Percentiles rank a stretch among this genome's conserved stretches.
Conservation (phyloP, 352 stramenopile species). For the Globisporangium emineosum region DNA sequence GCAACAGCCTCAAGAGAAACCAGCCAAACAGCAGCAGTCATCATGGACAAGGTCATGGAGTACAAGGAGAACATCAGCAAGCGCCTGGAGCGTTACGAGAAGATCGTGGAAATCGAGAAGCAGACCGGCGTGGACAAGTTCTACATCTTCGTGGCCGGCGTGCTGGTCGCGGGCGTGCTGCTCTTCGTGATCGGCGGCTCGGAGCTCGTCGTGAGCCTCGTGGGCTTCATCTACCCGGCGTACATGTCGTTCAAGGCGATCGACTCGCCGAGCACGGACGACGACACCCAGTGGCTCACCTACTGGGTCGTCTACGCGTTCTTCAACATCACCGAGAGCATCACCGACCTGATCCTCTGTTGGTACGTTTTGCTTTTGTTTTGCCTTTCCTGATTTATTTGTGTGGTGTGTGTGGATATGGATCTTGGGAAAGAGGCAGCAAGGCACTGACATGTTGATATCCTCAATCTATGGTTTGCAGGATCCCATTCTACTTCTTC, state of each 20-base stretch:
- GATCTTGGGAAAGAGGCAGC: background rate
- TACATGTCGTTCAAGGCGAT: slow-evolving; percentile 90
- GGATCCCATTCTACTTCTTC: slow-evolving; percentile 87
- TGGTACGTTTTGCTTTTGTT: slow-evolving; percentile 36
- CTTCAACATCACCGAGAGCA: slow-evolving; percentile 94
- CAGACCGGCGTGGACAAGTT: slow-evolving; percentile 87
- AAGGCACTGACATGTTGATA: background rate
- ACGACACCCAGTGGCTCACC: slow-evolving; percentile 89
- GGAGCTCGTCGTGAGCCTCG: slow-evolving; percentile 74
- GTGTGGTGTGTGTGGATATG: background rate
- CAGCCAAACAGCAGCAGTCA: slow-evolving; percentile 13
- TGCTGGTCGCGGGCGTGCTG: slow-evolving; percentile 51
- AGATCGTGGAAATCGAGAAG: slow-evolving; percentile 83
- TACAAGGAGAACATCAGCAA: slow-evolving; percentile 84
- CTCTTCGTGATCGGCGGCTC: slow-evolving; percentile 80
- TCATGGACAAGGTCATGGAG: slow-evolving; percentile 79
- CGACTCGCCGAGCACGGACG: slow-evolving; percentile 57
- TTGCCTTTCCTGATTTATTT: background rate
- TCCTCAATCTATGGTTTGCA: slow-evolving; percentile 12
- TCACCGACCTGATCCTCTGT: slow-evolving; percentile 79
- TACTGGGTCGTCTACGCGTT: slow-evolving; percentile 96
- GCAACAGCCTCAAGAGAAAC: slow-evolving; percentile 31
- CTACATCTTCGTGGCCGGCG: slow-evolving; percentile 67
- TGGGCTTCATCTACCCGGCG: slow-evolving; percentile 87
- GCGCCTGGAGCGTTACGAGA: slow-evolving; percentile 79